A percentile compares a stretch with the other conserved stretches of the same genome.
These are phyloP conservation scores for Vitis hybrid DNA, from an alignment of 177 flowering plant species.

Conservation along the genomic window DNA sequence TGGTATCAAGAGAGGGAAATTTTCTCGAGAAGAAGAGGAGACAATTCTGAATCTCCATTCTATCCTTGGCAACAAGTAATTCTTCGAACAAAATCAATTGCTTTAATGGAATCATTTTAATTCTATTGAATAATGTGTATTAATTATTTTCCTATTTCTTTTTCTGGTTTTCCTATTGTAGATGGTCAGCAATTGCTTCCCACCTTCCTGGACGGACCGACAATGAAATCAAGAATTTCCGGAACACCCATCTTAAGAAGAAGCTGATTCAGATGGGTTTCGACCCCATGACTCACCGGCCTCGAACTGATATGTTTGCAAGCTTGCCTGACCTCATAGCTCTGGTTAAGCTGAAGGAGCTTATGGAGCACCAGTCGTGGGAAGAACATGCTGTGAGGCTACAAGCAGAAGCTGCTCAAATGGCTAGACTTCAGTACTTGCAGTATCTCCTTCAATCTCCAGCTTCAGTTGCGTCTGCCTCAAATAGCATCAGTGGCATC, in stretches of 20 bases:
- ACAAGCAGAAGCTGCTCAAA: slow-evolving; percentile 56
- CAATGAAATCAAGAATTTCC: slow-evolving; percentile 84
- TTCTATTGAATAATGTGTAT: not conserved
- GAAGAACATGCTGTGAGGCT: slow-evolving; percentile 42
- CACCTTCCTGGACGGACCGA: slow-evolving; percentile 86
- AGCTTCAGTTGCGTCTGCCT: not conserved
- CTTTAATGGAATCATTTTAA: not conserved
- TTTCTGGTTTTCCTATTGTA: slow-evolving; percentile 11
- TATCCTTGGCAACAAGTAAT: slow-evolving; percentile 85
- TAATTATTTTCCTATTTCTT: not conserved
- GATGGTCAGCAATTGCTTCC: slow-evolving; percentile 90
- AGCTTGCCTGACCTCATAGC: slow-evolving; percentile 72
- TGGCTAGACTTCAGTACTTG: slow-evolving; percentile 55
- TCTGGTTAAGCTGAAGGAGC: slow-evolving; percentile 61
- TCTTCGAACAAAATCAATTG: not conserved
- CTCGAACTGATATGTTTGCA: slow-evolving; percentile 70
- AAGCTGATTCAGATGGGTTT: slow-evolving; percentile 89
- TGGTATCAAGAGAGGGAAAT: slow-evolving; percentile 90
- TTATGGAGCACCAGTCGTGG: slow-evolving; percentile 40
- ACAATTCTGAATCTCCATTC: slow-evolving; percentile 86
- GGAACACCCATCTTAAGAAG: slow-evolving; percentile 92
- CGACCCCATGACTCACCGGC: slow-evolving; percentile 88
- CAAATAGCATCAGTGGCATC: slow-evolving; percentile 10
- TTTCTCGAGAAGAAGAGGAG: slow-evolving; percentile 78
- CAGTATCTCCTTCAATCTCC: slow-evolving; percentile 62